Evolutionary conservation across 805 yeast species (phyloP).

Genomic region (Pichia insulana): DNA sequence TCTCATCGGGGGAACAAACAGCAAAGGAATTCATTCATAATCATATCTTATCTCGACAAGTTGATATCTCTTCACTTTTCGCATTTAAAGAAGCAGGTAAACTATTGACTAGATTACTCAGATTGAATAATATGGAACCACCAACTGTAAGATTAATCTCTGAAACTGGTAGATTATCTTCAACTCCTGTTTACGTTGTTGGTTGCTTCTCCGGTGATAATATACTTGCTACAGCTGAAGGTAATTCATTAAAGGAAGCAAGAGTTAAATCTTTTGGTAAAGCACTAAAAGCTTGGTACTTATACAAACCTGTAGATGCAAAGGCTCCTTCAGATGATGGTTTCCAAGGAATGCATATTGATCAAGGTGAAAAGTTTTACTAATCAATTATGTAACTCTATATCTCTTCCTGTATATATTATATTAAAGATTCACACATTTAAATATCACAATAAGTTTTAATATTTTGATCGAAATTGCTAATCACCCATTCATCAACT

Average conservation of each 20-base stretch:
- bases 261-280: conserved; percentile 86
- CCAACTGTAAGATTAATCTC: conserved; percentile 81
- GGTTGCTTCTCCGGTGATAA: conserved; percentile 82
- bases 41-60: conserved; percentile 74
- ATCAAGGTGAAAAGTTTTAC: conserved; percentile 30
- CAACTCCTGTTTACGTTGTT: conserved; percentile 78
- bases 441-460: neutral
- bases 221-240: conserved; percentile 90
- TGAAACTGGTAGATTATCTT: conserved; percentile 85
- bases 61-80: conserved; percentile 67
- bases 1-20: conserved; percentile 56
- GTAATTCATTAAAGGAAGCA: conserved; percentile 83
- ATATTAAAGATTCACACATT: no score
- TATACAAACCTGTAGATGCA: conserved; percentile 70
- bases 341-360: conserved; percentile 30
- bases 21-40: conserved; percentile 62
- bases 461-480: conserved; percentile 4
- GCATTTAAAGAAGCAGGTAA: conserved; percentile 79
- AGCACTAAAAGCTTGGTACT: conserved; percentile 85
- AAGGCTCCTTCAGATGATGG: conserved; percentile 52
- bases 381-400: conserved; percentile 6
- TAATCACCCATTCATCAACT: conserved; percentile 10
- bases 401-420: neutral
- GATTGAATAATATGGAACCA: conserved; percentile 59
- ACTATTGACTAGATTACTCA: conserved; percentile 69